phyloP scores from a whole-genome alignment of 1,284 basidiomycete species.

The Flammula alnicola region DNA sequence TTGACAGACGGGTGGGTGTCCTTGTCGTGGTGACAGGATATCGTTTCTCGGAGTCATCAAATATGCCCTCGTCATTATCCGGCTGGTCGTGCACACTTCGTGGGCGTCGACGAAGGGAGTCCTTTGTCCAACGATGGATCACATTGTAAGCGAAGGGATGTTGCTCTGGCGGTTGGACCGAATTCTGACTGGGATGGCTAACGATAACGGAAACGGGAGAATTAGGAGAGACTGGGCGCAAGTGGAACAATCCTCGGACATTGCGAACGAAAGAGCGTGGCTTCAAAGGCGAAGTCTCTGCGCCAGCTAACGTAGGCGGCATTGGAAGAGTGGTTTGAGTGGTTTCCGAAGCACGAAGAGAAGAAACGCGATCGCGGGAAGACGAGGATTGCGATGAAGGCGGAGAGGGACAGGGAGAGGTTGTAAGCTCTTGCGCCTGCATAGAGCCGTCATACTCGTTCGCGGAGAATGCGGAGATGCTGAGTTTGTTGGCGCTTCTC shows the following conservation, averaged over 20 bases:
- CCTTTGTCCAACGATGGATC: slow-evolving; percentile 31
- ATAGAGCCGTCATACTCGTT: slow-evolving; percentile 28
- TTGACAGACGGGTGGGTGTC: slow-evolving; percentile 14
- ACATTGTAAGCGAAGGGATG: slow-evolving; percentile 16
- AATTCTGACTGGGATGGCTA: slow-evolving; percentile 19
- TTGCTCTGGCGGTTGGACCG: slow-evolving; percentile 13
- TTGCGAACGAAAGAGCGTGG: slow-evolving; percentile 32
- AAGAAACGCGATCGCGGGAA: slow-evolving; percentile 15
- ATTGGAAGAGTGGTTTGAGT: slow-evolving; percentile 6
- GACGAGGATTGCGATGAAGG: slow-evolving; percentile 54
- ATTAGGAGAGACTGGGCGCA: slow-evolving; percentile 26
- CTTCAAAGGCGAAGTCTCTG: slow-evolving; percentile 17
- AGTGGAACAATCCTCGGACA: slow-evolving; percentile 35
- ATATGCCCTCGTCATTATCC: slow-evolving; percentile 8
- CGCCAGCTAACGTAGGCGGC: slow-evolving; percentile 6
- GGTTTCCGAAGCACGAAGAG: slow-evolving; percentile 16
- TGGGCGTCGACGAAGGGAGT: slow-evolving; percentile 29
- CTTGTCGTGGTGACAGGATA: slow-evolving; percentile 14
- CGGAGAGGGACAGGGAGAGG: slow-evolving; percentile 23
- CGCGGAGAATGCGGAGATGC: slow-evolving; percentile 41
- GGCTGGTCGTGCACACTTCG: slow-evolving; percentile 30
- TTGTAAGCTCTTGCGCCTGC: slow-evolving; percentile 16
- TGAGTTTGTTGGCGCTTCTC: slow-evolving; percentile 50
- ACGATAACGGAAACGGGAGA: slow-evolving; percentile 22
- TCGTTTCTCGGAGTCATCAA: slow-evolving; percentile 19